These are phyloP conservation scores for Zhuliangozyma parablackwelliae DNA, from an alignment of 1,139 yeast species.

Conservation along the genomic window DNA sequence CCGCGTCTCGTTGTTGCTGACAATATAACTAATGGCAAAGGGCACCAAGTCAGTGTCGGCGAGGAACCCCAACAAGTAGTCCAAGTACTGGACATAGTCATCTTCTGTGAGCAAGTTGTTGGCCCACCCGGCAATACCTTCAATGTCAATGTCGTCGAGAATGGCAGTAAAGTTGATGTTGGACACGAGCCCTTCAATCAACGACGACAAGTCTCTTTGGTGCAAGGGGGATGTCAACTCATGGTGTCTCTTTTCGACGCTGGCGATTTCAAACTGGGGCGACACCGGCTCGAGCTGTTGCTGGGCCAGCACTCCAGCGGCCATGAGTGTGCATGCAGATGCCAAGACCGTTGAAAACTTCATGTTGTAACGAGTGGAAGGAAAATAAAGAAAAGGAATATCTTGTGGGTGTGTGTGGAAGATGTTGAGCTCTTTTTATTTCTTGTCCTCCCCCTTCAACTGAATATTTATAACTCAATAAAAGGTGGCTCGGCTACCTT, in stretches of 20 bases:
- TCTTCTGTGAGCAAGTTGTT: slow-evolving; percentile 22
- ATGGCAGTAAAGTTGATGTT: slow-evolving; percentile 18
- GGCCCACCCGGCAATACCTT: slow-evolving; percentile 29
- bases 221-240: slow-evolving; percentile 2
- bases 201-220: slow-evolving; percentile 18
- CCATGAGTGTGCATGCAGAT: slow-evolving; percentile 3
- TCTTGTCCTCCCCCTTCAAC: not conserved
- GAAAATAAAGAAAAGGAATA: not conserved
- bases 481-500: not conserved
- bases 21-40: slow-evolving; percentile 19
- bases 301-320: slow-evolving; percentile 7
- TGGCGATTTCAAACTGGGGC: slow-evolving; percentile 10
- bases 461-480: not conserved
- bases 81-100: slow-evolving; percentile 22
- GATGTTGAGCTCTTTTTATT: no score
- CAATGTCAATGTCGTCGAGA: slow-evolving; percentile 19
- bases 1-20: slow-evolving; percentile 24
- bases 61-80: slow-evolving; percentile 21
- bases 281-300: slow-evolving; percentile 9
- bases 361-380: slow-evolving; percentile 7
- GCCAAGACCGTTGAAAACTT: slow-evolving; percentile 8
- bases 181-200: slow-evolving; percentile 13
- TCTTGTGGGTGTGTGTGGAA: no score
- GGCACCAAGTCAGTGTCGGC: slow-evolving; percentile 25
- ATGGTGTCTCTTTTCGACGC: slow-evolving; percentile 7